phyloP scores from a whole-genome alignment of 805 yeast species.

The Myxozyma geophila region DNA sequence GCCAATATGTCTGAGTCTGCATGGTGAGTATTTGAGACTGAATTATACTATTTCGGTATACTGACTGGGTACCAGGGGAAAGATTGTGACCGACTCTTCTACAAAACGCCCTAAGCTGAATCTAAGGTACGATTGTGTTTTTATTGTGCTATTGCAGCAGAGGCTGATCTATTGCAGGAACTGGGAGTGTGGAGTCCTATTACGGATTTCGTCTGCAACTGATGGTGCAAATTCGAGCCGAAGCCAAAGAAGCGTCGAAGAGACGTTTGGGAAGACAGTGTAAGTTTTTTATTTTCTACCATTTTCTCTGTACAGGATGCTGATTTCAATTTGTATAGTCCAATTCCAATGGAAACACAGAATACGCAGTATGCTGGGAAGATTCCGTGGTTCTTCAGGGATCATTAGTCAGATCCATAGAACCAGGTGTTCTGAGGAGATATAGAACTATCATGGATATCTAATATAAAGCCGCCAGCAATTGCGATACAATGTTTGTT shows the following conservation, averaged over 20 bases:
- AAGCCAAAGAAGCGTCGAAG: conserved; percentile 3
- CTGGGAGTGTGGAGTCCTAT: conserved; percentile 37
- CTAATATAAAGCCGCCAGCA: too few relatives aligned
- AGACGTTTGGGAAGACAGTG: conserved; percentile 16
- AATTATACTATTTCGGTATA: background rate
- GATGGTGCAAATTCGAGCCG: background rate
- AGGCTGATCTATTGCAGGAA: conserved; percentile 14
- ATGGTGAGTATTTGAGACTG: conserved; percentile 17
- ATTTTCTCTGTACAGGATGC: background rate
- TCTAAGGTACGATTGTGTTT: conserved; percentile 8
- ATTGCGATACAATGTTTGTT: too few relatives aligned
- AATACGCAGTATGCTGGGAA: conserved; percentile 17
- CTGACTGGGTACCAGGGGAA: conserved; percentile 27
- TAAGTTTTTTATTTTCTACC: conserved; percentile 3
- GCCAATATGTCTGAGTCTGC: conserved; percentile 38
- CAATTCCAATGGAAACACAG: conserved; percentile 30
- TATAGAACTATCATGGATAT: background rate
- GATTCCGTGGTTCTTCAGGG: conserved; percentile 33
- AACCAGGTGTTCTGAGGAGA: background rate
- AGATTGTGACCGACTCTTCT: conserved; percentile 22
- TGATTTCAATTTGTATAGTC: conserved; percentile 6
- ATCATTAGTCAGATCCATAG: background rate
- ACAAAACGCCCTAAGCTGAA: conserved; percentile 20
- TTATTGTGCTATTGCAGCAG: background rate
- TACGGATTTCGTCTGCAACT: conserved; percentile 16